Evolutionary conservation across 768 basidiomycete genomes (phyloP).

Genomic region (Tubosaeta sp.): DNA sequence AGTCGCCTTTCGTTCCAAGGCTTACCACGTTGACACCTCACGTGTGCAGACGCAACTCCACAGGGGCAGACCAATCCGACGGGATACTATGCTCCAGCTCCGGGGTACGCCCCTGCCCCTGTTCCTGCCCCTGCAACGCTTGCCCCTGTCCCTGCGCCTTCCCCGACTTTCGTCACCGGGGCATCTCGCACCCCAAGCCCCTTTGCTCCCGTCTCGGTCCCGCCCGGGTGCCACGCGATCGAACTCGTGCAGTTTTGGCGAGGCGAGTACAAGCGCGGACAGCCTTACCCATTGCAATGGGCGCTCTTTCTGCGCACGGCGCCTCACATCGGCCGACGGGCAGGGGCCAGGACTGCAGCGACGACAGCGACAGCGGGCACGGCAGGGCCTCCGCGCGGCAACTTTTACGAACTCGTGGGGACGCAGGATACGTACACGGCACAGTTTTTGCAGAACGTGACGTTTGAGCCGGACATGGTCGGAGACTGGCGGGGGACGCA

Average conservation of each 20-base stretch:
- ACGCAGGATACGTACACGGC: constrained; percentile 23
- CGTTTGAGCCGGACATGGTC: constrained; percentile 8
- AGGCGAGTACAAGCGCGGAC: constrained; percentile 7
- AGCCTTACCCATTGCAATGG: constrained; percentile 23
- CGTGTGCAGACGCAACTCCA: not conserved
- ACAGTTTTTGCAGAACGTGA: constrained; percentile 4
- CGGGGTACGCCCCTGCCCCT: not conserved
- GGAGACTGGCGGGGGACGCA: constrained; percentile 24
- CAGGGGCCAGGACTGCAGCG: not conserved
- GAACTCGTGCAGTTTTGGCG: constrained; percentile 31
- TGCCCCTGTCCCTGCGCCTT: not conserved
- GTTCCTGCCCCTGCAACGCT: not conserved
- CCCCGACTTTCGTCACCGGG: not conserved
- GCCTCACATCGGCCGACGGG: not conserved
- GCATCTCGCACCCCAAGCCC: not conserved
- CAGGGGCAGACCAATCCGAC: not conserved
- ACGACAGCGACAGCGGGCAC: not conserved
- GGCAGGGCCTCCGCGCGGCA: constrained; percentile 6
- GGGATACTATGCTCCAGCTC: not conserved
- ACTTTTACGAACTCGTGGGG: constrained; percentile 27
- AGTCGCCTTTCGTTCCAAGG: not conserved
- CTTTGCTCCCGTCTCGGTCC: constrained; percentile 16
- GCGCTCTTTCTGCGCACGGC: constrained; percentile 27
- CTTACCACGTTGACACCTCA: not conserved
- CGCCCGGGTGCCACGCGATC: constrained; percentile 17